Evolutionary conservation across 805 yeast genomes (phyloP), one percentile per base, ranked within the genome.

Genomic region (Candida berthetii): DNA sequence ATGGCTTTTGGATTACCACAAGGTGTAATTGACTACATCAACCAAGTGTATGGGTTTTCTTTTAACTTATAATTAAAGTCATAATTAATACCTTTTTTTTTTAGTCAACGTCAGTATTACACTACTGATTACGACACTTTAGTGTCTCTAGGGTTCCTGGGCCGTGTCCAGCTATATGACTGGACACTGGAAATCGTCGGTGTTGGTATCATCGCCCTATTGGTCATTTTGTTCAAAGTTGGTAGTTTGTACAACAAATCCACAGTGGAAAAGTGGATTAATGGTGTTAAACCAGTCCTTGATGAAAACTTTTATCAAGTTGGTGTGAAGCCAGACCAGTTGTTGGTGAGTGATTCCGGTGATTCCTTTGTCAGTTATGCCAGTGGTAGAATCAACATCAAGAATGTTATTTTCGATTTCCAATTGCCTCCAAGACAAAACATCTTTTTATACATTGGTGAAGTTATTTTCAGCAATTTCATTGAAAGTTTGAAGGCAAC

Each of bases 321-420:
- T 45, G 96, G 96, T 47, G 76, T 72, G 29, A 55, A 68, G 7
- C 42, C 55, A 32, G 65, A 63, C 18, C 60, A 68, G 42, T 62
- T 78, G 53, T 69, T 71, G 48, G 68, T 80, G 50, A 72, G 76
- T 60, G 95, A 84, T 56, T 74, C 79, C 38, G 66, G 80, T 20
- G 80, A 82, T 52, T 67, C 71, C 45, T 65, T 54, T 42, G 74
- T 69, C 10, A 69, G 85, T 31, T 93, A 87, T 60, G 95, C 96
- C 35, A 76, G 96, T 43, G 99, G 99, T 47, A 81, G 99, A 62
- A 68, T 78, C 44, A 82, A 87, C 60, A 73, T 93, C 46, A 78
- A 78, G 45, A 71, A 76, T 42, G 65, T 89, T 43, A 65, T 73
- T 43, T 70, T 82, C 37, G 77, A 73, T 47, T 70, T 89, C 58